Base-by-base conservation (phyloP, 352 stramenopile species). In the Phytophthora pinifolia region DNA sequence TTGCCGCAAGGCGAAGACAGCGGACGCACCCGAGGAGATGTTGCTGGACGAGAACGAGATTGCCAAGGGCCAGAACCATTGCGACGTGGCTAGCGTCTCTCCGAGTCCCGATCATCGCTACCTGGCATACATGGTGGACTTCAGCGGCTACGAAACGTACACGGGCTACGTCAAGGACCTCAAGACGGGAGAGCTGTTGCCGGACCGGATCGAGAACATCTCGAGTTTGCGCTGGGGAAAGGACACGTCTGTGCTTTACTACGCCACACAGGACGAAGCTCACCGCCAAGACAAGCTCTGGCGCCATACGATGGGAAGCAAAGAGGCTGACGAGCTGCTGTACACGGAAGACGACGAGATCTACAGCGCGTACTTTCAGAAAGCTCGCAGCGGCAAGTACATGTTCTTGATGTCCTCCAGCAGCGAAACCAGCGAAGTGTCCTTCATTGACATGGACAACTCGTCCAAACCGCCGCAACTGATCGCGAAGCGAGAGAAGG, bases 281-380 rank as follows among this genome's bases (percentile, higher is more conserved):
- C 85, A 98, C 52, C 90, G 96, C 6, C 89, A 97, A 30, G 83
- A 98, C 81, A 95, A 98, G 60, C 54, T 99, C 14, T 99, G 92
- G 80, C 74, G 85, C 46, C 86, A 98, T 67, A 71, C 76, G 25
- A 66, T 99, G 32, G 89, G 91, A 53, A 72, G 44, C 51, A 62
- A 71, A 48, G 53, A 67, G 6, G 54, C 64, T 13, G 90, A 98
- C 68, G 74, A 96, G 56, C 75, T 98, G 41, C 61, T 99, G 0
- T 98, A 97, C 72, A 93, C 92, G 46, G 96, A 99, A 71, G 62
- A 83, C 14, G 95, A 99, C 77, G 87, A 97, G 59, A 71, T 97
- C 14, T 99, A 92, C 68, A 97, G 83, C 65, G 70, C 96, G 14
- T 86, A 83, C 56, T 93, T 98, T 54, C 65, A 70, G 41, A 99